Evolutionary conservation across 75 land plant genomes (phyloP).

Genomic region (Isoetes taiwanensis): DNA sequence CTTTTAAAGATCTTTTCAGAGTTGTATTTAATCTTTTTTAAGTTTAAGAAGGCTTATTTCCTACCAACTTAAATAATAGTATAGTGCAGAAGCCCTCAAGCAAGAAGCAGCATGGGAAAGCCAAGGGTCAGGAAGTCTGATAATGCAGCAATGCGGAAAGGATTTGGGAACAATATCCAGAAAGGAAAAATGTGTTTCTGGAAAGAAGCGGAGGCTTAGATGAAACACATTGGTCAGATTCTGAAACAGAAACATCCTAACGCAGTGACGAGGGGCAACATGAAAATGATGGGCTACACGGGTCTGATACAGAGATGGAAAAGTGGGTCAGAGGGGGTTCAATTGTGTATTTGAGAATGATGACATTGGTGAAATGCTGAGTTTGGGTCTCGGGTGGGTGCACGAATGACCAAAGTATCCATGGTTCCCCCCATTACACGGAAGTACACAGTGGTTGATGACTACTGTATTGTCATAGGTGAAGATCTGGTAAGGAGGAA

Average conservation of each 20-base stretch:
- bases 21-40: too few relatives aligned
- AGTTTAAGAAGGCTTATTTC: too few relatives aligned
- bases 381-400: conserved; percentile 72
- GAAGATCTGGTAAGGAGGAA: conserved; percentile 64
- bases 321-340: conserved; percentile 23
- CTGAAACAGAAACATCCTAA: conserved; percentile 68
- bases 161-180: conserved; percentile 2
- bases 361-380: conserved; percentile 17
- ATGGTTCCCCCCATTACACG: conserved; percentile 92
- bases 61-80: too few relatives aligned
- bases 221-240: conserved; percentile 36
- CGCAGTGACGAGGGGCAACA: conserved; percentile 43
- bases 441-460: conserved; percentile 89
- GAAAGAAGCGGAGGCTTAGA: conserved; percentile 9
- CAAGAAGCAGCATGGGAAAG: too few relatives aligned
- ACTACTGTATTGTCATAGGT: conserved; percentile 83
- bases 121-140: conserved; percentile 6
- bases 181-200: not conserved
- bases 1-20: too few relatives aligned
- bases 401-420: conserved; percentile 91
- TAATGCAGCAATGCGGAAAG: conserved; percentile 11
- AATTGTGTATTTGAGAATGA: conserved; percentile 25
- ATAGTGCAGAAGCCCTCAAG: too few relatives aligned
- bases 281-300: conserved; percentile 17
- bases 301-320: conserved; percentile 38